Conservation (phyloP, 441 rosid genomes). For the Geranium incanum region DNA sequence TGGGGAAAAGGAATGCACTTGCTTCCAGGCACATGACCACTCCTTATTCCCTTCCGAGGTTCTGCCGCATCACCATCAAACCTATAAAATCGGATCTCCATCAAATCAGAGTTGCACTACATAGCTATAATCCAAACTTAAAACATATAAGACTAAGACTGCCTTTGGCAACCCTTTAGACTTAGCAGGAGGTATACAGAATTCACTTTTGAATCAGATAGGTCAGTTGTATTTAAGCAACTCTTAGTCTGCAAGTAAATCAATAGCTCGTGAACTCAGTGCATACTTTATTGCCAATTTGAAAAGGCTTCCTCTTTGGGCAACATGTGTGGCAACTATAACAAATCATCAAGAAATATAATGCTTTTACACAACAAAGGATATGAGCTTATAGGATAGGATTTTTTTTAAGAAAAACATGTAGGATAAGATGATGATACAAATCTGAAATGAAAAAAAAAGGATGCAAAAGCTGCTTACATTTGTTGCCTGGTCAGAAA, state of each 20-base stretch:
- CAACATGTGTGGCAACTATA: conserved; percentile 90
- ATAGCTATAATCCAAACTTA: not conserved
- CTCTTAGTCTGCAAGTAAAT: too few species aligned
- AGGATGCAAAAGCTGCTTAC: conserved; percentile 33
- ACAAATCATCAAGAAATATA: conserved; percentile 16
- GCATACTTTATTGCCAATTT: too few species aligned
- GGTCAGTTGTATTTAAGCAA: too few species aligned
- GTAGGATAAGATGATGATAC: not conserved
- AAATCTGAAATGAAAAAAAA: not conserved
- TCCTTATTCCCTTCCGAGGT: conserved; percentile 78
- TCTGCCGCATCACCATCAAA: conserved; percentile 81
- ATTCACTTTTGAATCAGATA: too few species aligned
- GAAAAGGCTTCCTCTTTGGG: conserved; percentile 78
- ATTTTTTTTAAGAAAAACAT: not conserved
- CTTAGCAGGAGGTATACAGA: too few species aligned
- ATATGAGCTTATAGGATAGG: not conserved
- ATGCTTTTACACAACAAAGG: not conserved
- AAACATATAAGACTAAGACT: not conserved
- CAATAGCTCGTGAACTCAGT: too few species aligned
- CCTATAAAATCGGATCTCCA: conserved; percentile 30
- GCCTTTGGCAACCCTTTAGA: not conserved
- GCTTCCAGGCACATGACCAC: conserved; percentile 94
- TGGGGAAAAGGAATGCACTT: conserved; percentile 73
- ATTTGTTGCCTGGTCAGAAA: conserved; percentile 55
- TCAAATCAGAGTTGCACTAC: not conserved